Conservation (phyloP, 139 green algal species). For the Coelastrella sp. region DNA sequence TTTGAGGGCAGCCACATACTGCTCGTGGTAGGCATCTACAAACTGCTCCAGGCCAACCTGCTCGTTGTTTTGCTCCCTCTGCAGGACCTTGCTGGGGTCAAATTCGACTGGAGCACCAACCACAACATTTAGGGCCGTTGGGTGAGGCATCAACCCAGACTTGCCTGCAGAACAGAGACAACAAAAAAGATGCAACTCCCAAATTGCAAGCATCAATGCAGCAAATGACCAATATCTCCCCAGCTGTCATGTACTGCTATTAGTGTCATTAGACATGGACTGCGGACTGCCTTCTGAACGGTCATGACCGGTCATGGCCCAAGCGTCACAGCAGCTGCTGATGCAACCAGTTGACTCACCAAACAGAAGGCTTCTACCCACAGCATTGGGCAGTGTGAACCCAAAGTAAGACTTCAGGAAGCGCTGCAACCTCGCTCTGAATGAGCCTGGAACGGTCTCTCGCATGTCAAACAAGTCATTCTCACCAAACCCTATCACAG, state of each 20-base stretch:
- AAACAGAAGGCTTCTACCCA: constrained; percentile 30
- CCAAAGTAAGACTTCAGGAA: constrained; percentile 40
- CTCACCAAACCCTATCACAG: constrained; percentile 61
- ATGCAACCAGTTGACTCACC: constrained; percentile 1
- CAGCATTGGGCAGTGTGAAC: constrained; percentile 41
- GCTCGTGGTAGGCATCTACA: constrained; percentile 47
- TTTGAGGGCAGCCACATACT: constrained; percentile 41
- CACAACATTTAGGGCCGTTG: constrained; percentile 34
- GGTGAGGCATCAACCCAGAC: constrained; percentile 35
- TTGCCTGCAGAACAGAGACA: constrained; percentile 17
- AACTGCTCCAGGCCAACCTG: constrained; percentile 30
- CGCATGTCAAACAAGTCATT: constrained; percentile 52
- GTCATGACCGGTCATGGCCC: no score
- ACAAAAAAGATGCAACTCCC: background rate
- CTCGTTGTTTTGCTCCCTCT: background rate
- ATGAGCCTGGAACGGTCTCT: constrained; percentile 32
- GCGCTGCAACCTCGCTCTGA: constrained; percentile 11
- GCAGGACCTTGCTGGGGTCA: constrained; percentile 15
- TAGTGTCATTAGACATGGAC: no score
- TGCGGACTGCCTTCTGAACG: no score
- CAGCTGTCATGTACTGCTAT: no score
- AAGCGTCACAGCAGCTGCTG: background rate
- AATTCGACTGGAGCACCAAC: constrained; percentile 44
- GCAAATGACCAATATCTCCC: background rate
- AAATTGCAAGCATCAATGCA: background rate